Conservation (phyloP, 208 protist genomes). For the Wallacemonas sp. region DNA sequence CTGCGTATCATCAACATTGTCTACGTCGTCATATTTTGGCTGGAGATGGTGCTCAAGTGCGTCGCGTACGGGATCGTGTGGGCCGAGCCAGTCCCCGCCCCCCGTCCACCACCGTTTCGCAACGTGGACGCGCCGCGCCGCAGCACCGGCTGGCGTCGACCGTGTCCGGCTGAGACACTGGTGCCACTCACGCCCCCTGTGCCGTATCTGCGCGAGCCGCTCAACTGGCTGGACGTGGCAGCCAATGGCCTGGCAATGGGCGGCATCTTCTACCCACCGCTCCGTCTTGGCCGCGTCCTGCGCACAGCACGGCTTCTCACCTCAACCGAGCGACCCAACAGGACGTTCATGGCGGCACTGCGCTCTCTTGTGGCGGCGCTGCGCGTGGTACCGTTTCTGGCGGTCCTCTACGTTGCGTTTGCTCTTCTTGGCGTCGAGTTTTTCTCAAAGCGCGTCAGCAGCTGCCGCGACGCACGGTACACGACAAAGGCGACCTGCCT, state of each 20-base stretch:
- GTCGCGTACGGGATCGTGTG: slow-evolving; percentile 43
- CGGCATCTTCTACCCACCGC: slow-evolving; percentile 39
- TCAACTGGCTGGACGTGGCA: slow-evolving; percentile 55
- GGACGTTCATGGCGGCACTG: slow-evolving; percentile 23
- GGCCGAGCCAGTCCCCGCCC: too few species aligned
- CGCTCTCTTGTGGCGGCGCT: slow-evolving; percentile 20
- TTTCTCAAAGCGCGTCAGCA: slow-evolving; percentile 42
- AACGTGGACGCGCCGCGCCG: too few species aligned
- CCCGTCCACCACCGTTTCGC: too few species aligned
- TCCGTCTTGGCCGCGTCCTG: slow-evolving; percentile 40
- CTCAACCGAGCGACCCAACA: slow-evolving; percentile 38
- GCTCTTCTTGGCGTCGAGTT: slow-evolving; percentile 51
- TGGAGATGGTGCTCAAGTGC: slow-evolving; percentile 64
- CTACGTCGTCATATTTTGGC: slow-evolving; percentile 51
- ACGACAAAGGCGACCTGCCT: slow-evolving; percentile 5
- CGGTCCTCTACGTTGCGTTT: slow-evolving; percentile 44
- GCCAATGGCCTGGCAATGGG: slow-evolving; percentile 41
- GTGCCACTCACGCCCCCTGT: too few species aligned
- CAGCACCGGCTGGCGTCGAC: too few species aligned
- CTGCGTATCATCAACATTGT: slow-evolving; percentile 37
- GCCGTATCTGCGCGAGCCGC: slow-evolving; percentile 44
- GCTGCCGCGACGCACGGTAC: slow-evolving; percentile 41
- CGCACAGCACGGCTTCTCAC: slow-evolving; percentile 50
- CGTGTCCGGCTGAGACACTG: too few species aligned
- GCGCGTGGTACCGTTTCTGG: slow-evolving; percentile 27